These are phyloP conservation scores for Barbatosphaeria neglecta DNA, from an alignment of 495 filamentous ascomycete species.

Conservation along the genomic window DNA sequence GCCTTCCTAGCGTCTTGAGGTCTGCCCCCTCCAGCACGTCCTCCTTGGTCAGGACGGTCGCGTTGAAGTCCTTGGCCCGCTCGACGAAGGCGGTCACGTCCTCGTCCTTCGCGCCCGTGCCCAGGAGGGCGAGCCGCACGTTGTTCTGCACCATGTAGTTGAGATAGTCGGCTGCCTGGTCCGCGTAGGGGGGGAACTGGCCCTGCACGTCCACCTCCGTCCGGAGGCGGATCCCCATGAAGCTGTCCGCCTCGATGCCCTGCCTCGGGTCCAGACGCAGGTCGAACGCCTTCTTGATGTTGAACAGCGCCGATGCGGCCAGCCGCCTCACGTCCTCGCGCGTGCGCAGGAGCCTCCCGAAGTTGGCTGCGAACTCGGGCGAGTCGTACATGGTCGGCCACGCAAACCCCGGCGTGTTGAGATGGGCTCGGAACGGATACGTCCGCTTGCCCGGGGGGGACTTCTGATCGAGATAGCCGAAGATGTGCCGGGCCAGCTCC, in stretches of 20 bases:
- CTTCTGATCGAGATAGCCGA: slow-evolving; percentile 6
- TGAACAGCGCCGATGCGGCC: slow-evolving; percentile 14
- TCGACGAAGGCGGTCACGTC: slow-evolving; percentile 8
- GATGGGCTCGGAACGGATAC: slow-evolving; percentile 12
- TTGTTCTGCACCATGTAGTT: slow-evolving; percentile 5
- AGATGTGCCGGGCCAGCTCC: slow-evolving; percentile 6
- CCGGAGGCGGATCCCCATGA: slow-evolving; percentile 10
- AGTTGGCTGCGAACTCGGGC: slow-evolving; percentile 11
- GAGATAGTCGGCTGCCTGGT: slow-evolving; percentile 9
- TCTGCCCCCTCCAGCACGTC: slow-evolving; percentile 14
- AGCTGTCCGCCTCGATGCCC: slow-evolving; percentile 6
- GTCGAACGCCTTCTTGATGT: slow-evolving; percentile 9
- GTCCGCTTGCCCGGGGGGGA: slow-evolving; percentile 2
- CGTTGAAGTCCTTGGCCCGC: slow-evolving; percentile 8
- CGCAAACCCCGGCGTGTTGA: slow-evolving; percentile 16
- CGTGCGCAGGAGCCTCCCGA: slow-evolving; percentile 18
- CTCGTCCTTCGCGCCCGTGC: slow-evolving; percentile 11
- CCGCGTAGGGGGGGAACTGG: slow-evolving; percentile 7
- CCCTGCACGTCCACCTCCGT: slow-evolving; percentile 9
- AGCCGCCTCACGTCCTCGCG: slow-evolving; percentile 12
- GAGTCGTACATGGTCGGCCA: slow-evolving; percentile 21
- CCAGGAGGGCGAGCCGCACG: slow-evolving; percentile 18
- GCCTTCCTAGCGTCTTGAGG: slow-evolving; percentile 6
- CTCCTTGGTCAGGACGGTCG: slow-evolving; percentile 17
- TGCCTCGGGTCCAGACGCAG: slow-evolving; percentile 7